Evolutionary conservation across 257 asterid species (phyloP).

Genomic region (Linaria vulgaris): DNA sequence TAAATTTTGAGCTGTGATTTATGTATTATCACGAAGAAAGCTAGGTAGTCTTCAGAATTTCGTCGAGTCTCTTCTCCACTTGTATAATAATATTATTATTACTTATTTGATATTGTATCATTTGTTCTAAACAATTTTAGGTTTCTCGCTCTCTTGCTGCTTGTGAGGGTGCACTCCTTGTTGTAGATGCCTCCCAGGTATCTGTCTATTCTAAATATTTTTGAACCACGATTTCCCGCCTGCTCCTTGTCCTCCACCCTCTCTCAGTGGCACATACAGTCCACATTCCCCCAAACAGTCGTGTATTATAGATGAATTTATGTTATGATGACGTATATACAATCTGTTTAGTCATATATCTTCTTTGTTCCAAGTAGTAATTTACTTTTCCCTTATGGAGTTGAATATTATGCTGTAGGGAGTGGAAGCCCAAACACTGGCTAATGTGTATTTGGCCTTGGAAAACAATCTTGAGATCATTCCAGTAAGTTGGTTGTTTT

Average conservation of each 20-base stretch:
- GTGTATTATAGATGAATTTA: background rate
- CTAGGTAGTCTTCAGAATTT: background rate
- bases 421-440: slow-evolving; percentile 99
- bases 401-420: slow-evolving; percentile 54
- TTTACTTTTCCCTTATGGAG: slow-evolving; percentile 9
- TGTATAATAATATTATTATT: too few species aligned
- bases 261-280: background rate
- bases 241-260: too few species aligned
- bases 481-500: slow-evolving; percentile 60
- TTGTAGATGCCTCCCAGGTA: slow-evolving; percentile 99
- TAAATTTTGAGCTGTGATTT: slow-evolving; percentile 1
- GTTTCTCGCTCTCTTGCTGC: slow-evolving; percentile 99
- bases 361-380: slow-evolving; percentile 11
- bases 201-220: slow-evolving; percentile 11
- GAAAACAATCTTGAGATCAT: slow-evolving; percentile 97
- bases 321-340: background rate
- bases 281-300: background rate
- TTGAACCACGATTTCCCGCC: background rate
- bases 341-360: slow-evolving; percentile 8
- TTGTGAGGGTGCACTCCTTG: slow-evolving; percentile 99
- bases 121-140: slow-evolving; percentile 39
- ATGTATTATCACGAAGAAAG: slow-evolving; percentile 4
- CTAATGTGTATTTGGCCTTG: slow-evolving; percentile 95
- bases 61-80: too few species aligned
- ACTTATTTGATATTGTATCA: slow-evolving; percentile 18